Base-by-base conservation (phyloP, 176 grass and related monocot species). In the Dactylis glomerata region DNA sequence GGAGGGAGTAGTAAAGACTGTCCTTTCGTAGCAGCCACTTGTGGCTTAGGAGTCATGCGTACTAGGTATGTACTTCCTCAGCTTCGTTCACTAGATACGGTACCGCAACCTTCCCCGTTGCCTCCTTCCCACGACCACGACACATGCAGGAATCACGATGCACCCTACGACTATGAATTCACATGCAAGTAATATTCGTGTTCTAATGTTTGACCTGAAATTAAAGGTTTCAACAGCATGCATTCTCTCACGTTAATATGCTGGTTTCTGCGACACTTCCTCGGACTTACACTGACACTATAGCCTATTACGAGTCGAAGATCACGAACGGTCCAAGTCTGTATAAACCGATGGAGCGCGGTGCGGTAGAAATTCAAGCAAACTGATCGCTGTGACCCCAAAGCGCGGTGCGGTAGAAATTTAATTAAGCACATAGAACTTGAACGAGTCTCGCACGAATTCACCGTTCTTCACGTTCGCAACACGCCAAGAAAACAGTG, bases 381-480 rank as follows among this genome's bases (percentile, higher is more conserved):
- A 8, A 40, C 37, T 40, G 37, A 42, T 4, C 37, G 37, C 37
- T 10, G 41, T 42, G 8, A 42, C 41, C 10, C 44, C 11, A 20
- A 20, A 11, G 26, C 16, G 16, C 15, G 47, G 19, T 8, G 23
- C 14, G 56, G 56, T 59, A 27, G 10, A 26, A 58, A 59, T 59
- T 27, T 59, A 68, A 12, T 27, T 59, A 68, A 12, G 19, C 19
- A 12, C 32, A 4, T 1, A 40, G 33, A 59, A 30, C 16, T 15
- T 31, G 80, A 82, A 82, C 80, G 23, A 56, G 80, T 81, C 64
- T 23, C 38, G 31, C 27, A 81, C 22, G 31, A 34, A 68, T 47
- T 80, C 15, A 40, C 34, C 14, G 16, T 51, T 3, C 27, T 64
- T 45, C 41, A 63, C 61, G 59, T 34, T 67, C 47, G 44, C 34